phyloP scores from a whole-genome alignment of 352 stramenopile species.

The Pythium rhizo-oryzae region DNA sequence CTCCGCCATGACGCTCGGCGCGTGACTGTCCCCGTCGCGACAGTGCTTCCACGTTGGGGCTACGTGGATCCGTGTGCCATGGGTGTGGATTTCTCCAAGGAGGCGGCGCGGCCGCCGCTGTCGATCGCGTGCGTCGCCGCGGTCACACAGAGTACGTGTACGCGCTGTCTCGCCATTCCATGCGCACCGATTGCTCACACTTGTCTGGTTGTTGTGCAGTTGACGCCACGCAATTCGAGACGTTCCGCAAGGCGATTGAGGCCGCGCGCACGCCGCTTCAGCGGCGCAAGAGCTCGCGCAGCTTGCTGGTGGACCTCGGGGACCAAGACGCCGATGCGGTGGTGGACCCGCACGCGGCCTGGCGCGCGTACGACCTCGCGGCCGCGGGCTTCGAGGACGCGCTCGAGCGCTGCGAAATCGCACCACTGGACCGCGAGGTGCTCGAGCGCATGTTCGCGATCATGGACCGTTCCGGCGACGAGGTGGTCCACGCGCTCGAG shows the following conservation, averaged over 20 bases:
- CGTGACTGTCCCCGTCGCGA: no score
- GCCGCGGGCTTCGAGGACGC: slow-evolving; percentile 39
- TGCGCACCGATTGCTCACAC: not conserved
- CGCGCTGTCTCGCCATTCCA: not conserved
- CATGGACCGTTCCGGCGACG: slow-evolving; percentile 62
- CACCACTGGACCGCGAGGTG: slow-evolving; percentile 46
- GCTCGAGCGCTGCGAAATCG: slow-evolving; percentile 48
- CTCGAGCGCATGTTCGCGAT: slow-evolving; percentile 62
- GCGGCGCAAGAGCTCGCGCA: not conserved
- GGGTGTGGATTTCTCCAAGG: slow-evolving; percentile 37
- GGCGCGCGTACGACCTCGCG: slow-evolving; percentile 40
- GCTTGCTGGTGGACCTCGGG: not conserved
- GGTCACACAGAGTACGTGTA: slow-evolving; percentile 58
- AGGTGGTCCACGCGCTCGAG: slow-evolving; percentile 42
- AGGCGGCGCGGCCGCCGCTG: slow-evolving; percentile 41
- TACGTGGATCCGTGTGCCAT: slow-evolving; percentile 12
- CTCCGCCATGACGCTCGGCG: no score
- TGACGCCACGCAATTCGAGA: slow-evolving; percentile 10
- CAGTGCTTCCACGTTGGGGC: no score
- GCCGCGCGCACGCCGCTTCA: not conserved
- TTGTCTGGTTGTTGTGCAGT: slow-evolving; percentile 1
- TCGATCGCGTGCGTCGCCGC: slow-evolving; percentile 53
- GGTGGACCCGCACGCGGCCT: slow-evolving; percentile 14
- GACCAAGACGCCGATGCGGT: no score
- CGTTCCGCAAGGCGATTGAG: slow-evolving; percentile 6